Conservation (phyloP, 2,329 filamentous ascomycete genomes). For the Aquanectria penicillioides region DNA sequence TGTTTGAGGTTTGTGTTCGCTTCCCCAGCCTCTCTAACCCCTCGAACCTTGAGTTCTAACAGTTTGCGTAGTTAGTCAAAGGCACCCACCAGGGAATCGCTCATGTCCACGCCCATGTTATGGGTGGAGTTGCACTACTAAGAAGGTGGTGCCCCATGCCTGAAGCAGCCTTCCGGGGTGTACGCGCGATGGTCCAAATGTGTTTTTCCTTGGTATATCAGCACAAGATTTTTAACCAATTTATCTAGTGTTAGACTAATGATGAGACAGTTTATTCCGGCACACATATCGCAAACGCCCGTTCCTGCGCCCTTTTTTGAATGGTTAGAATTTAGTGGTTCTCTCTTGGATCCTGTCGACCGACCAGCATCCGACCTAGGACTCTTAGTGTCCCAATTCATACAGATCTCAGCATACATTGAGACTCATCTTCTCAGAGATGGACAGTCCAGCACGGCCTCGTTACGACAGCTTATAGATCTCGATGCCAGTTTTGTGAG, state of each 20-base stretch:
- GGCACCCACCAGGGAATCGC: constrained; percentile 57
- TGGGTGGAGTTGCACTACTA: constrained; percentile 68
- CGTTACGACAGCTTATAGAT: constrained; percentile 51
- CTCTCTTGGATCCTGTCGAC: constrained; percentile 49
- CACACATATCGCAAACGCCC: constrained; percentile 50
- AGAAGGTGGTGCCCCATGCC: constrained; percentile 55
- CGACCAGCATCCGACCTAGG: constrained; percentile 54
- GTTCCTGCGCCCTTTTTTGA: constrained; percentile 56
- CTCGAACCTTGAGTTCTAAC: constrained; percentile 30
- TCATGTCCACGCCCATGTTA: constrained; percentile 66
- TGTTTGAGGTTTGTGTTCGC: constrained; percentile 65
- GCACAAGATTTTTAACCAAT: not conserved
- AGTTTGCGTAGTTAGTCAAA: constrained; percentile 52
- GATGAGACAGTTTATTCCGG: constrained; percentile 54
- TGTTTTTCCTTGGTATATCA: constrained; percentile 64
- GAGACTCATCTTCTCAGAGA: constrained; percentile 50
- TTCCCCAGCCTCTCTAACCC: constrained; percentile 1
- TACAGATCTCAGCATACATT: constrained; percentile 51
- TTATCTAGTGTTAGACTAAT: constrained; percentile 15
- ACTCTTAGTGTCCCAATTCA: constrained; percentile 50
- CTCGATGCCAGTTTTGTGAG: constrained; percentile 52
- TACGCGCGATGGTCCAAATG: constrained; percentile 64
- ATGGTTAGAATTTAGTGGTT: constrained; percentile 52
- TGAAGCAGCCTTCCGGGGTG: constrained; percentile 52
- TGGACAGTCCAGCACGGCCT: constrained; percentile 46